Percentiles rank a stretch among this genome's conserved stretches.
Evolutionary conservation across 305 asterid species (phyloP).

Genomic region (Plantago coronopus): DNA sequence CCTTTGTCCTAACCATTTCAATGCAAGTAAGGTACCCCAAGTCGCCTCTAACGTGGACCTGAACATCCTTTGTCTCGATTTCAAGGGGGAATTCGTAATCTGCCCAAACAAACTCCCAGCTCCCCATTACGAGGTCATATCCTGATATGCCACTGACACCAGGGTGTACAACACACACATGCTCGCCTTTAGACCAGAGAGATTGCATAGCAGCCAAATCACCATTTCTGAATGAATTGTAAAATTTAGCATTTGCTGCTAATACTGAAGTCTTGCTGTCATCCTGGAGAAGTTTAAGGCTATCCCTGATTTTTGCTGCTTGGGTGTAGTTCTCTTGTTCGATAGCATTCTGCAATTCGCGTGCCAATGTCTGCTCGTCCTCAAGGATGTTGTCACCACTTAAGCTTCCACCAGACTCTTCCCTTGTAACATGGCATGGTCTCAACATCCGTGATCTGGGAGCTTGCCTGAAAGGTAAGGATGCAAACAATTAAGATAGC

Average conservation of each 20-base stretch:
- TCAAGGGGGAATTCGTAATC: constrained; percentile 88
- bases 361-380: constrained; percentile 65
- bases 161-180: constrained; percentile 86
- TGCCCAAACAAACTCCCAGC: constrained; percentile 98
- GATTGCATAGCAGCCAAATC: constrained; percentile 79
- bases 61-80: constrained; percentile 74
- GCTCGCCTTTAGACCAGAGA: constrained; percentile 78
- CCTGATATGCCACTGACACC: constrained; percentile 97
- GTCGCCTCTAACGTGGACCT: constrained; percentile 71
- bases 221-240: constrained; percentile 74
- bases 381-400: constrained; percentile 80
- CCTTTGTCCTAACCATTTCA: constrained; percentile 85
- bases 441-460: constrained; percentile 32
- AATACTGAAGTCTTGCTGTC: constrained; percentile 76
- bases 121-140: constrained; percentile 90
- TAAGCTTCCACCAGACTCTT: constrained; percentile 65
- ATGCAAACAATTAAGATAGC: constrained; percentile 29
- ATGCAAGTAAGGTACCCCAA: constrained; percentile 75
- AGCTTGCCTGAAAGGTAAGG: constrained; percentile 46
- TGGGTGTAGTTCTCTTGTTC: constrained; percentile 74
- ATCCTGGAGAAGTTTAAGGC: constrained; percentile 76
- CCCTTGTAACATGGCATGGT: constrained; percentile 57
- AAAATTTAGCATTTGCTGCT: constrained; percentile 80
- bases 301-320: constrained; percentile 91
- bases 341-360: constrained; percentile 63